Conservation (phyloP, 1,284 basidiomycete species). For the Melampsora larici-populina region DNA sequence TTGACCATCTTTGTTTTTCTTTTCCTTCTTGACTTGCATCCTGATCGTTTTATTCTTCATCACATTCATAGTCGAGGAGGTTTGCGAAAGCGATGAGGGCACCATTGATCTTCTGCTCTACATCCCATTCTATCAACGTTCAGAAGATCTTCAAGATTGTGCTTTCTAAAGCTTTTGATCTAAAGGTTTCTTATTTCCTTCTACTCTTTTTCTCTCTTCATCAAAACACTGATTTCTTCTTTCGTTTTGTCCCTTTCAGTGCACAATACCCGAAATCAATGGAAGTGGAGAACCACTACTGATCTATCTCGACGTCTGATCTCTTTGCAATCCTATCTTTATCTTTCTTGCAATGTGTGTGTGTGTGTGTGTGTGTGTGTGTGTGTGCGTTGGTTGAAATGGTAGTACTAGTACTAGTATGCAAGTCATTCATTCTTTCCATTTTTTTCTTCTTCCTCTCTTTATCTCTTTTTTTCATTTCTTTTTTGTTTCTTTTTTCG, state of each 20-base stretch:
- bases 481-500: not conserved
- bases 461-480: not conserved
- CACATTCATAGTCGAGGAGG: constrained; percentile 69
- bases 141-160: constrained; percentile 98
- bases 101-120: constrained; percentile 95
- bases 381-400: not conserved
- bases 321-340: not conserved
- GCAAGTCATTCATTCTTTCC: not conserved
- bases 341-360: constrained; percentile 4
- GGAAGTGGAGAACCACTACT: constrained; percentile 87
- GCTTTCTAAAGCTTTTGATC: constrained; percentile 60
- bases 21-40: not conserved
- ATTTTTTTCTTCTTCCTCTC: constrained; percentile 6
- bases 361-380: no score
- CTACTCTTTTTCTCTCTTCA: not conserved
- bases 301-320: constrained; percentile 80
- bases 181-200: constrained; percentile 50
- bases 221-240: not conserved
- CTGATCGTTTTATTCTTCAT: not conserved
- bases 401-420: not conserved
- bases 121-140: constrained; percentile 94
- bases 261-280: constrained; percentile 90
- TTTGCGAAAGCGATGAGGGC: constrained; percentile 98
- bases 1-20: constrained; percentile 2
- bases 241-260: not conserved